Base-by-base conservation (phyloP, 2,329 filamentous ascomycete genomes). In the Teratosphaeria nubilosa region DNA sequence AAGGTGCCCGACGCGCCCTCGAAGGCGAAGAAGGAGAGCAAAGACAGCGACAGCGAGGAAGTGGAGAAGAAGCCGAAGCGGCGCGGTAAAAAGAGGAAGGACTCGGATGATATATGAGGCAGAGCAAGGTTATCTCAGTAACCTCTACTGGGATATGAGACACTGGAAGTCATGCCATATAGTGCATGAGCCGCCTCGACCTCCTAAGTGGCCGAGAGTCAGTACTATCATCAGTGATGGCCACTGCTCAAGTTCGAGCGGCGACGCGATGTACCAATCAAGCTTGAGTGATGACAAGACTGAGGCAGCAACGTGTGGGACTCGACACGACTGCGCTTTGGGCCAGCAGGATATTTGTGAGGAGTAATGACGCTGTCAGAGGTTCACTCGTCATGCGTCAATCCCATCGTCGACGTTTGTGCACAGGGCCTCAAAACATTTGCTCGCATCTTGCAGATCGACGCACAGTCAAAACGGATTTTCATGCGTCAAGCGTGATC, bases 1-100 rank as follows among this genome's bases (percentile, higher is more conserved):
- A 92, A 92, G 70, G 86, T 96, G 0, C 87, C 83, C 2, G 86
- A 89, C 64, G 80, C 82, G 59, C 79, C 82, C 66, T 74, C 60
- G 63, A 77, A 64, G 77, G 81, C 64, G 11, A 67, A 68, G 59
- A 70, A 71, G 60, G 68, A 71, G 60, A 60, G 56, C 16, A 50
- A 58, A n/a, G 65, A 60, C 10, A 69, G 66, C 56, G 70, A 67
- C 37, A 66, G 63, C 51, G 63, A 68, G 22, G 67, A 69, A 24
- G 61, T 25, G 59, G 63, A 61, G 52, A 58, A 60, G 22, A 65
- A 63, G 61, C 67, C 64, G 60, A 60, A 53, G 55, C 60, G 51
- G 60, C 63, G 58, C 55, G 68, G 64, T 58, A 69, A 67, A 62
- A 59, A 65, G 48, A 69, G 67, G 58, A 66, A 67, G 41, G 65